These are phyloP conservation scores for Volvox carteri DNA, from an alignment of 163 green algal species.

Conservation along the genomic window DNA sequence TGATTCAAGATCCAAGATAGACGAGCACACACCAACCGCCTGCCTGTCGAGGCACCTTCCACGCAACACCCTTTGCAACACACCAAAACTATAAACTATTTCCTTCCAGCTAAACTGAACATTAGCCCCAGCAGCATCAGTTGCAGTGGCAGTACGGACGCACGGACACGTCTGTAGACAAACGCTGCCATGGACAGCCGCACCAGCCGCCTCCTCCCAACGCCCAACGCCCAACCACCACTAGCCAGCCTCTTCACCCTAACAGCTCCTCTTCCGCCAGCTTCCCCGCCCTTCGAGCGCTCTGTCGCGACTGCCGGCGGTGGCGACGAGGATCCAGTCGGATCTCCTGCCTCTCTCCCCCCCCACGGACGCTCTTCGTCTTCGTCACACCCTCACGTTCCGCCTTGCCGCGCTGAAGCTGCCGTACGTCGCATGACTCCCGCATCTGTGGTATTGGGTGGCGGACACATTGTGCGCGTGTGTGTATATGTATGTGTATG, in stretches of 20 bases:
- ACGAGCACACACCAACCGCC: too few relatives aligned
- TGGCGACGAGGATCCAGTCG: constrained; percentile 83
- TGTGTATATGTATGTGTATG: background rate
- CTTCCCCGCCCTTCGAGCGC: background rate
- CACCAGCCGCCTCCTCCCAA: too few relatives aligned
- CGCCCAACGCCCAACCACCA: too few relatives aligned
- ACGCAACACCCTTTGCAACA: too few relatives aligned
- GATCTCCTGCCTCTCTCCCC: constrained; percentile 74
- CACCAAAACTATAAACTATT: too few relatives aligned
- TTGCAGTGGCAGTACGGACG: too few relatives aligned
- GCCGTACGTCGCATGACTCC: constrained; percentile 68
- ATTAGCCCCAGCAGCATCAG: too few relatives aligned
- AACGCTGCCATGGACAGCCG: too few relatives aligned
- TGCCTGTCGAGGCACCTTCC: too few relatives aligned
- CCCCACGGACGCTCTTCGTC: constrained; percentile 77
- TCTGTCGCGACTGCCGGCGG: constrained; percentile 55
- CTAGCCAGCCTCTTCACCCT: background rate
- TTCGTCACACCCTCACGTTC: constrained; percentile 79
- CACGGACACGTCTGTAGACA: too few relatives aligned
- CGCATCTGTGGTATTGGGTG: constrained; percentile 50
- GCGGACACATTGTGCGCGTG: background rate
- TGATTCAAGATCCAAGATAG: too few relatives aligned
- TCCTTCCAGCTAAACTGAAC: too few relatives aligned
- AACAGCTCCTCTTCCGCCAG: constrained; percentile 26
- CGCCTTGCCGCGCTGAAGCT: constrained; percentile 78